Evolutionary conservation across 1,139 yeast genomes (phyloP), one percentile per base, ranked within the genome.

Genomic region (Scheffersomyces cryptocercus): DNA sequence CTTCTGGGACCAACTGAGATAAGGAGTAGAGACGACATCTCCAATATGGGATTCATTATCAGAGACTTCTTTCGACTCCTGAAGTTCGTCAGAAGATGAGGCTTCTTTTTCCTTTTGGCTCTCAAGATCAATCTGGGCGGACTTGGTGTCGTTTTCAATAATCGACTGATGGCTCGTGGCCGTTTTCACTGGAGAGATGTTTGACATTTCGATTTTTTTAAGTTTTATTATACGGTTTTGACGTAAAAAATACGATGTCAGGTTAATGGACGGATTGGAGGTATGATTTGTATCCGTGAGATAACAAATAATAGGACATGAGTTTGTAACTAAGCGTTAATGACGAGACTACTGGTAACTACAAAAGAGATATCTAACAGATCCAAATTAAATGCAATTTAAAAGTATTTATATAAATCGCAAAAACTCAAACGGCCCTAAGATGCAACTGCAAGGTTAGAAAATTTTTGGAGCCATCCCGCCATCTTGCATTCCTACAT

Each of bases 191-290:
- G 35, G 35, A 14, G 35, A 15, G 20, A 31, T 31, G 8, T 31
- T 31, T 14, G 35, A 31, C 35, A 31, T 31, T 31, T 15, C 35
- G 35, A 31, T 14, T 20, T 20, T 20, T 20, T 20, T 20, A 20
- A 6, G 20, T 16, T 20, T 20, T 5, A 20, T 20, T 20, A 20
- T 20, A 20, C 7, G 26, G 8, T 6, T 20, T 20, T 20, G 26
- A 20, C 26, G 26, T 20, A 28, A 30, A 28, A 38, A 30, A 29
- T 28, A 41, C 35, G 28, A 42, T 35, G 31, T 24, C 28, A 11
- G 36, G 41, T 45, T 51, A 51, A 44, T 49, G 55, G 20, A 51
- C 51, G 24, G 51, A 39, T 44, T 48, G 52, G 34, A 51, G 51
- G 40, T 51, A 51, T 13, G 36, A 30, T 34, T 50, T 50, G 39